Base-by-base conservation (phyloP, 306 rosid species). In the Rubus idaeus region DNA sequence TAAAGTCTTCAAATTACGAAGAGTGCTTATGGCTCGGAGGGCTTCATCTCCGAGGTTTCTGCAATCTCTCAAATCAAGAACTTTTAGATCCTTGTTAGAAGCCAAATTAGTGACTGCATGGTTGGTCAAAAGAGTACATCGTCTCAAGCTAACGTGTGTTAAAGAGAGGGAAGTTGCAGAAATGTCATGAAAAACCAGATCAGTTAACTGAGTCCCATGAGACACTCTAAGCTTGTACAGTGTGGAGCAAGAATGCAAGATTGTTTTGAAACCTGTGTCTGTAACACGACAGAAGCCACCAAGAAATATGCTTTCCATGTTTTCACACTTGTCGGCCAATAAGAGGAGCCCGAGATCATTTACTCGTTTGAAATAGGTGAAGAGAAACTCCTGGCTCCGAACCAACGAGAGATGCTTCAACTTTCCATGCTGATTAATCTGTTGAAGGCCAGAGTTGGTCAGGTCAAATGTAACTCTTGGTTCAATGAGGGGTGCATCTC, bases 211-310 rank as follows among this genome's bases (percentile, higher is more conserved):
- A 82, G 85, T 90, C 55, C 97, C 98, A 79, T 90, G 92, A 82
- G 91, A 89, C 82, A 95, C 97, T 89, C 84, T 90, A 51, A 95
- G 93, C 90, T 92, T 92, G 82, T 79, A 85, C 35, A 95, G 68
- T 57, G 80, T 90, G 71, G 93, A 86, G 87, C 96, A 95, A 8
- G 98, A 87, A 75, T 92, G 97, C 85, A 95, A 73, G 83, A 95
- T 84, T 2, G 97, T 95, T 87, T 88, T 89, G 87, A 95, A 92
- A 68, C 98, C 97, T 0, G 97, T 92, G 91, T 95, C 98, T 16
- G 97, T 92, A 79, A 95, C 98, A 11, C 97, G 97, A 74, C 97
- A 95, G 82, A 95, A 95, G 81, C 98, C 98, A 37, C 97, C 93
- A 13, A 95, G 92, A 76, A 85, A 88, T 86, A 95, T 92, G 83